Evolutionary conservation across 768 basidiomycete genomes (phyloP).

Genomic region (Hygrophoropsis aurantiaca): DNA sequence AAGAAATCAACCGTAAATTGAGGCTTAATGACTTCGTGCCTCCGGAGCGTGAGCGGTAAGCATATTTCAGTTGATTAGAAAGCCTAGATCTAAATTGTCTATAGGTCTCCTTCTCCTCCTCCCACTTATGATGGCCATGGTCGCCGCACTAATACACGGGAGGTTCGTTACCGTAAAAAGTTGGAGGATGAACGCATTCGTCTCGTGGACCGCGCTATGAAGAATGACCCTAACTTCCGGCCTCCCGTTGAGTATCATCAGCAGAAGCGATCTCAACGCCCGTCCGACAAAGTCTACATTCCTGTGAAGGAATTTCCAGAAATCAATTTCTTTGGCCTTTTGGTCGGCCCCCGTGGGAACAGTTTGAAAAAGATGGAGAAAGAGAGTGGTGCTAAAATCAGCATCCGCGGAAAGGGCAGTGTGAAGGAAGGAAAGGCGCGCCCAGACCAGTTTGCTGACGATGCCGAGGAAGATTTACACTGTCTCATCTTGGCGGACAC

Average conservation of each 20-base stretch:
- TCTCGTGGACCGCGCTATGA: constrained; percentile 95
- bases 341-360: constrained; percentile 98
- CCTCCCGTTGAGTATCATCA: constrained; percentile 97
- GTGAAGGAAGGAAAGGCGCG: constrained; percentile 98
- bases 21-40: constrained; percentile 93
- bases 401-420: constrained; percentile 96
- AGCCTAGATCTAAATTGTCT: constrained; percentile 8
- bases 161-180: constrained; percentile 97
- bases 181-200: constrained; percentile 89
- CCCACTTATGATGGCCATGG: constrained; percentile 98
- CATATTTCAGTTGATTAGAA: constrained; percentile 1
- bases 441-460: constrained; percentile 91
- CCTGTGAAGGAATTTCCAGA: constrained; percentile 99
- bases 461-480: constrained; percentile 98
- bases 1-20: constrained; percentile 96
- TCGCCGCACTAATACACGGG: constrained; percentile 96
- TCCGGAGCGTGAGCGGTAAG: constrained; percentile 90
- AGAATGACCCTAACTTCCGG: constrained; percentile 96
- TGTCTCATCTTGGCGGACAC: constrained; percentile 93
- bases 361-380: constrained; percentile 99
- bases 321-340: constrained; percentile 98
- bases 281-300: constrained; percentile 98
- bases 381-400: constrained; percentile 97
- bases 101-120: constrained; percentile 91
- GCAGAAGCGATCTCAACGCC: constrained; percentile 89